Conservation (phyloP, 305 asterid species). For the Ilex paraguariensis region DNA sequence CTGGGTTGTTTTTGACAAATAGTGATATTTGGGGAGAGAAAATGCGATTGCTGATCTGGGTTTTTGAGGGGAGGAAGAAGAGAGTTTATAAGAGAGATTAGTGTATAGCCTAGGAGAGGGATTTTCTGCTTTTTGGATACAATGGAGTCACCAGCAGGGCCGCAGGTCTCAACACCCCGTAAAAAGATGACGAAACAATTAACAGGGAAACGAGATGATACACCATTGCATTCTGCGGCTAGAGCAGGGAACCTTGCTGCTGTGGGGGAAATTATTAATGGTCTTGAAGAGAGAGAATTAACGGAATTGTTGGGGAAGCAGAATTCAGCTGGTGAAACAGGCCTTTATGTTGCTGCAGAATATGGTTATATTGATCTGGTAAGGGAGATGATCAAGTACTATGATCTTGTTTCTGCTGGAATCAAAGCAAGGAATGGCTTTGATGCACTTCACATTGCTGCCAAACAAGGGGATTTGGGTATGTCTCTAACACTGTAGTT, state of each 20-base stretch:
- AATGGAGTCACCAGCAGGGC: constrained; percentile 21
- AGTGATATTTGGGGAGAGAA: constrained; percentile 5
- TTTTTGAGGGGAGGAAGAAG: constrained; percentile 34
- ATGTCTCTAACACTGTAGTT: constrained; percentile 3
- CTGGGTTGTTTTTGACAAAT: not conserved
- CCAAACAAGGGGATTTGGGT: constrained; percentile 49
- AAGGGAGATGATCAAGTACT: constrained; percentile 22
- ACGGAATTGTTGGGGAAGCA: constrained; percentile 21
- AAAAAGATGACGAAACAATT: constrained; percentile 35
- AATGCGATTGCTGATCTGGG: constrained; percentile 35
- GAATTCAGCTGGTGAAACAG: constrained; percentile 34
- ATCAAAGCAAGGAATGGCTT: constrained; percentile 36
- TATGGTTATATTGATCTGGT: constrained; percentile 29
- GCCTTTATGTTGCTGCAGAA: constrained; percentile 32
- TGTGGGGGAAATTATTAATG: constrained; percentile 20
- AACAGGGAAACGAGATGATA: constrained; percentile 38
- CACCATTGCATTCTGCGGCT: constrained; percentile 33
- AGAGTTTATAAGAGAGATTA: constrained; percentile 12
- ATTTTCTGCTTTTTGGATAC: not conserved
- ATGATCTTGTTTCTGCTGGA: constrained; percentile 32
- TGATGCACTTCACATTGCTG: constrained; percentile 39
- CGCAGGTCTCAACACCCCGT: constrained; percentile 9
- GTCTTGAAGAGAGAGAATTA: constrained; percentile 21
- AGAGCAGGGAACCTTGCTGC: constrained; percentile 25
- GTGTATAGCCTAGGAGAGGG: constrained; percentile 2